Conservation (phyloP, 495 filamentous ascomycete genomes). For the Copromyces sp. region DNA sequence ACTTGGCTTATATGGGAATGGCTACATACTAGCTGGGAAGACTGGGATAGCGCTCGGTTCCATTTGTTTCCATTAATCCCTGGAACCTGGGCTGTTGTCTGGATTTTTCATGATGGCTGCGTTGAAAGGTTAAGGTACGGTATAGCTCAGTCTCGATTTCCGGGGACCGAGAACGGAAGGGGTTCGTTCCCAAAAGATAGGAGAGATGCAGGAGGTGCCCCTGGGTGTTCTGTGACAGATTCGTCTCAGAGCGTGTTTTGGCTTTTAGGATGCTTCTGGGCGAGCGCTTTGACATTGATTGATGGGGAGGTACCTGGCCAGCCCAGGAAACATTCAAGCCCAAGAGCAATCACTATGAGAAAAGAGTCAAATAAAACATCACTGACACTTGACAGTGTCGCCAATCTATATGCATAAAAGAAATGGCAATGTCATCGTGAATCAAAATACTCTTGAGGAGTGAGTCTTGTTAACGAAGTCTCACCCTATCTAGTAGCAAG, state of each 20-base stretch:
- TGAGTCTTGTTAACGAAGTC: background rate
- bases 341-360: background rate
- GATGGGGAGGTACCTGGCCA: background rate
- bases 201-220: conserved; percentile 12
- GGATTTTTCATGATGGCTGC: background rate
- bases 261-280: conserved; percentile 14
- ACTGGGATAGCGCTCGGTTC: background rate
- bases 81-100: background rate
- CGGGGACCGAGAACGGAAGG: conserved; percentile 12
- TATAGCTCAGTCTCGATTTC: background rate
- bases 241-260: conserved; percentile 40
- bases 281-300: background rate
- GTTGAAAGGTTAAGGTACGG: background rate
- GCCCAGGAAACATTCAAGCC: no score
- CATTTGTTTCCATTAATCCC: background rate
- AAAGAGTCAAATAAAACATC: background rate
- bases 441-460: background rate
- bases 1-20: background rate
- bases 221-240: conserved; percentile 34
- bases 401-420: no score
- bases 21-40: background rate
- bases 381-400: no score
- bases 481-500: background rate
- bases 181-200: background rate
- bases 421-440: background rate